Evolutionary conservation across 106 monocot genomes (phyloP), one percentile per base, ranked within the genome.

Genomic region (Phalaenopsis aphrodite): DNA sequence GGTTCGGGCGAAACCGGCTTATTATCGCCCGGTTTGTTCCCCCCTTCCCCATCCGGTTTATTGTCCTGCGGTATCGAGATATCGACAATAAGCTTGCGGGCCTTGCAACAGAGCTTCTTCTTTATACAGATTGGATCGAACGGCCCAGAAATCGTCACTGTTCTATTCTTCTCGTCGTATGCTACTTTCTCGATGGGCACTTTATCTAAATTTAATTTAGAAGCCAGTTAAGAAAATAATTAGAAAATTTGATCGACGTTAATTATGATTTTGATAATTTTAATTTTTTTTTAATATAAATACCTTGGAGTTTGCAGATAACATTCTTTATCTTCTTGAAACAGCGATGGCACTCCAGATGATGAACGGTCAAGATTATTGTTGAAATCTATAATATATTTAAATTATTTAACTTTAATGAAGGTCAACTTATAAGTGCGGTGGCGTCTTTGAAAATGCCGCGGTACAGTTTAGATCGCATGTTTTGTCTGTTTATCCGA

Each of bases 141-240:
- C 2, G 85, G 89, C 23, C 92, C 92, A 1, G 92, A 85, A 18
- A 92, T 58, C 8, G 79, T 85, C 56, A 92, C 92, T 6, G 79
- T 84, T 56, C 87, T 89, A 76, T 75, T 92, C 85, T 87, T 86
- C 61, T 85, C 87, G 16, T 89, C 89, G 56, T 80, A 92, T 19
- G 39, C 66, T 56, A 83, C 84, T 8, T 78, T 56, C 41, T 61
- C 45, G 48, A 92, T 87, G 55, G 80, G 80, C 82, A 83, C 83
- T 80, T 75, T 74, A 0, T 85, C 92, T 92, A 18, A 65, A 36
- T 5, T 68, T 16, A 80, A 46, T 4, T 69, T 30, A 36, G 37
- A 2, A 36, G 36, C 1, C 5, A 36, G 3, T 52, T 41, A 36
- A 12, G 16, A 52, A 17, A 7, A 21, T 41, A 18, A 17, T 45